Base-by-base conservation (phyloP, 192 early-diverging fungal species). In the Mortierella claussenii region DNA sequence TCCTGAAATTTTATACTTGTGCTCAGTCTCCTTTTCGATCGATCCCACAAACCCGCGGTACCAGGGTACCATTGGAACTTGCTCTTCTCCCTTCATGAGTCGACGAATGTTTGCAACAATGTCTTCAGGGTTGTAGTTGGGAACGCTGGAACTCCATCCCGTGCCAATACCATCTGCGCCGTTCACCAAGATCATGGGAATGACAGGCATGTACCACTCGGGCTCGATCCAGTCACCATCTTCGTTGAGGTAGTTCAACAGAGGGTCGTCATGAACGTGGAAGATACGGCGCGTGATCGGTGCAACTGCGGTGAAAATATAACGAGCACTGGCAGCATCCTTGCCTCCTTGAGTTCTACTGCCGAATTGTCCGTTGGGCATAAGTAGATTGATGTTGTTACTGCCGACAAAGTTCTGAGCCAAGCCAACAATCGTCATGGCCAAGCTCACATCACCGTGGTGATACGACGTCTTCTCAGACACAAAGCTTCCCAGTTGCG, bases 151-250 rank as follows among this genome's bases (percentile, higher is more conserved):
- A 74, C 90, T 91, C 92, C 92, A 94, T 0, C 90, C 97, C 11
- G 97, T 99, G 34, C 96, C 97, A 67, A 99, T 99, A 66, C 97
- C 97, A 18, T 95, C 92, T 7, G 88, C 85, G 31, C 96, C 96
- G 71, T 98, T 99, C 12, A 99, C 86, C 23, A 99, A 78, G 0
- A 99, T 85, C 93, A 97, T 95, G 1, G 96, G 97, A 3, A 98
- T 61, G 21, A 99, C 90, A 0, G 96, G 96, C 10, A 97, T 78
- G 78, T 94, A 97, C 93, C 95, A 99, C 61, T 92, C 87, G n/a
- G 97, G 96, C 82, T 98, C 96, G 40, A 99, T 93, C 40, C 78
- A 76, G 62, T 92, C 89, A 23, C 92, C 93, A 68, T 99, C 97
- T 46, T 99, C 97, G 27, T 88, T 89, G 54, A 95, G 79, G 65